phyloP scores from a whole-genome alignment of 2,329 filamentous ascomycete genomes.

The Xylariaceae sp. region DNA sequence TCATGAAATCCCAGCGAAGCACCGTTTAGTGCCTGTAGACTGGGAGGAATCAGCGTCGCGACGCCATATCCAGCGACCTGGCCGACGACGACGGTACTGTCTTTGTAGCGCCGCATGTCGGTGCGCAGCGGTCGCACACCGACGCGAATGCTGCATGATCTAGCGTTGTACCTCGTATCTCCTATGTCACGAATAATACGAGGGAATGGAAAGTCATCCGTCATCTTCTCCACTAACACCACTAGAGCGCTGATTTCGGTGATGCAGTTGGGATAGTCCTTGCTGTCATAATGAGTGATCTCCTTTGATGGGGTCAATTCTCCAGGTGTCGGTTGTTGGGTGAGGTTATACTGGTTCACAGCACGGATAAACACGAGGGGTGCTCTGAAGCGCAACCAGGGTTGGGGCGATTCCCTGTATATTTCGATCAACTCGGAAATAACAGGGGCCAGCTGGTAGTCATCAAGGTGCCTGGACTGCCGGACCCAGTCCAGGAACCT shows the following conservation, averaged over 20 bases:
- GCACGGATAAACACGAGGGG: slow-evolving; percentile 16
- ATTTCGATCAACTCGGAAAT: slow-evolving; percentile 1
- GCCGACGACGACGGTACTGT: slow-evolving; percentile 11
- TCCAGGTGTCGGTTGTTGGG: background rate
- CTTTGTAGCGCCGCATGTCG: slow-evolving; percentile 7
- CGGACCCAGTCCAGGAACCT: slow-evolving; percentile 9
- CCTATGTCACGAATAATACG: slow-evolving; percentile 11
- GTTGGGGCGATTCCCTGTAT: background rate
- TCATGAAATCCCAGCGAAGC: slow-evolving; percentile 5
- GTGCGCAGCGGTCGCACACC: slow-evolving; percentile 13
- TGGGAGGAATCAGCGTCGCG: slow-evolving; percentile 12
- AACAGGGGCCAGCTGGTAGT: background rate
- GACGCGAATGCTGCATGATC: slow-evolving; percentile 15
- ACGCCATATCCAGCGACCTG: slow-evolving; percentile 16
- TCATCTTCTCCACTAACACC: slow-evolving; percentile 5
- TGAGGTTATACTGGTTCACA: slow-evolving; percentile 14
- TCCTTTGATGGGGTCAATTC: background rate
- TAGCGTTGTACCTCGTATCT: slow-evolving; percentile 5
- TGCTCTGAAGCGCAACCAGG: slow-evolving; percentile 8
- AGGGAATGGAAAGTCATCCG: slow-evolving; percentile 18
- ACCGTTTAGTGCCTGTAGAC: slow-evolving; percentile 3
- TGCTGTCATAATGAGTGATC: background rate
- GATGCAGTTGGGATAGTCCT: background rate
- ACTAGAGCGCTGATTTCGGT: slow-evolving; percentile 8
- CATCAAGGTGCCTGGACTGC: slow-evolving; percentile 1